Evolutionary conservation across 139 green algal species (phyloP).

Genomic region (Mychonastes homosphaera): DNA sequence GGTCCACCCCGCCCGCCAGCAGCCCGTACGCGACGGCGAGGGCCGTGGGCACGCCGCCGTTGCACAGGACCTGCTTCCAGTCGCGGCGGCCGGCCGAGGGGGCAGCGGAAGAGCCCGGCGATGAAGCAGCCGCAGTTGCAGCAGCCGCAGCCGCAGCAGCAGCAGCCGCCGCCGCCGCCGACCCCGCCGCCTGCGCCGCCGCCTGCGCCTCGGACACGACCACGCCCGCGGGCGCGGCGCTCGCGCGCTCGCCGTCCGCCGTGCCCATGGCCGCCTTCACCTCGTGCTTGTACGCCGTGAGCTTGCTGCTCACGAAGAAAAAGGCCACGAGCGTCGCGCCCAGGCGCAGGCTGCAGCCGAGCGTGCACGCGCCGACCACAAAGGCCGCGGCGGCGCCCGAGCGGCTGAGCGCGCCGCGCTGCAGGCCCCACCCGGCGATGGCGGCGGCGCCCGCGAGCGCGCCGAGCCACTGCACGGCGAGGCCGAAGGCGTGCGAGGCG

Average conservation of each 20-base stretch:
- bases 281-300: slow-evolving; percentile 69
- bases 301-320: slow-evolving; percentile 55
- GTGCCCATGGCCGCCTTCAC: slow-evolving; percentile 27
- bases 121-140: background rate
- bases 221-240: slow-evolving; percentile 1
- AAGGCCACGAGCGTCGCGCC: slow-evolving; percentile 69
- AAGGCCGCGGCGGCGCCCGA: slow-evolving; percentile 44
- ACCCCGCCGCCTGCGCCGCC: slow-evolving; percentile 4
- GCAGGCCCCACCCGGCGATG: slow-evolving; percentile 21
- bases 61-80: slow-evolving; percentile 64
- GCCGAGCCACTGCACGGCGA: slow-evolving; percentile 29
- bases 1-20: slow-evolving; percentile 40
- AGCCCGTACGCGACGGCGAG: slow-evolving; percentile 42
- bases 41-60: slow-evolving; percentile 36
- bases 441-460: slow-evolving; percentile 15
- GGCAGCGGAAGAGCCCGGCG: background rate
- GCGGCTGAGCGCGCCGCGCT: slow-evolving; percentile 10
- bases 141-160: background rate
- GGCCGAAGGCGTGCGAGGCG: slow-evolving; percentile 38
- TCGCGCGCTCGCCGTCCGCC: background rate
- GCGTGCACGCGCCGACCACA: slow-evolving; percentile 47
- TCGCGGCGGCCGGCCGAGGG: slow-evolving; percentile 57
- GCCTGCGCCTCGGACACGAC: background rate
- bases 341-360: slow-evolving; percentile 47
- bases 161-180: background rate